Evolutionary conservation across 192 early-diverging fungal genomes (phyloP).

Genomic region (Coemansia sp.): DNA sequence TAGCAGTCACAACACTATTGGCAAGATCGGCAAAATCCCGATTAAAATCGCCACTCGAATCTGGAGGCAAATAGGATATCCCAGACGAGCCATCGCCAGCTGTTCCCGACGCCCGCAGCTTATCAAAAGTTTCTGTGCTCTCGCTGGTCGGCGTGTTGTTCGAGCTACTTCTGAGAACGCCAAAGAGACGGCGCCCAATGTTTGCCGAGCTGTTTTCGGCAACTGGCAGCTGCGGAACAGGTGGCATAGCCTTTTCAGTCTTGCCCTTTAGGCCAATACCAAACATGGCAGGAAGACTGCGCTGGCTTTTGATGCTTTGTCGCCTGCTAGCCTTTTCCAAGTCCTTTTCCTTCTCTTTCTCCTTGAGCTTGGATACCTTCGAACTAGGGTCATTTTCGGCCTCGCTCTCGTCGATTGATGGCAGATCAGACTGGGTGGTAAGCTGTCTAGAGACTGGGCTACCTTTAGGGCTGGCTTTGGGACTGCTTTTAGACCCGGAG

Average conservation of each 20-base stretch:
- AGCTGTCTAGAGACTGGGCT: background rate
- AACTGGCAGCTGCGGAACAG: conserved; percentile 34
- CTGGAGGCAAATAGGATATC: background rate
- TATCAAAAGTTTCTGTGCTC: background rate
- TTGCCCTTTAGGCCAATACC: conserved; percentile 40
- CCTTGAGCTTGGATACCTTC: background rate
- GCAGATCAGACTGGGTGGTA: background rate
- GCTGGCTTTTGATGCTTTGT: conserved; percentile 54
- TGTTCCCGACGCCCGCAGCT: background rate
- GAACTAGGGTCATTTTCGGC: background rate
- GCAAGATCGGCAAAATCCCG: background rate
- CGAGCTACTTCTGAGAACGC: conserved; percentile 38
- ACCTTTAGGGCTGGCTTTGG: background rate
- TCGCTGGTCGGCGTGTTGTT: conserved; percentile 9
- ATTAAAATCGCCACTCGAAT: background rate
- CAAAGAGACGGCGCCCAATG: conserved; percentile 44
- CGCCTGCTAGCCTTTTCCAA: conserved; percentile 38
- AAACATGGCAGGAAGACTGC: conserved; percentile 54
- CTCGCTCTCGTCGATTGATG: conserved; percentile 2
- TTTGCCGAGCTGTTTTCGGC: conserved; percentile 15
- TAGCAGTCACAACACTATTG: conserved; percentile 11
- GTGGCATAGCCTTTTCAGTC: conserved; percentile 33
- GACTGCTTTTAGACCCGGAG: background rate
- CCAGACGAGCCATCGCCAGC: background rate
- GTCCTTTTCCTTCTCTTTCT: conserved; percentile 26